Conservation (phyloP, 306 rosid species). For the Dryas alaskensis region DNA sequence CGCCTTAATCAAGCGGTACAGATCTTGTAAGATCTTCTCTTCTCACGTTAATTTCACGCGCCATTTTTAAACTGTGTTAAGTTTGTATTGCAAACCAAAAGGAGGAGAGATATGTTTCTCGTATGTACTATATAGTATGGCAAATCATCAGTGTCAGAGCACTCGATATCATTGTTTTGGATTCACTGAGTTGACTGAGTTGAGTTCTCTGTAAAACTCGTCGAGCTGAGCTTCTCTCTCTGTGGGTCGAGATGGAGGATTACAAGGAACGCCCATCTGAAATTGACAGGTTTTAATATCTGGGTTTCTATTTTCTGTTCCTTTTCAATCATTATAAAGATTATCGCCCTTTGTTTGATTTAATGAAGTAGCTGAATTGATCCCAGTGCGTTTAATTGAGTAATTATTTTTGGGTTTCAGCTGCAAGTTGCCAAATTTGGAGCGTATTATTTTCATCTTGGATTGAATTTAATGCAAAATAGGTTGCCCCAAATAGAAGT, state of each 20-base stretch:
- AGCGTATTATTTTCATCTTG: background rate
- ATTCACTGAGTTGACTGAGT: background rate
- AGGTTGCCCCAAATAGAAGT: background rate
- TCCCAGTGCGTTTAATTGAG: background rate
- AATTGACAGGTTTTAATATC: constrained; percentile 43
- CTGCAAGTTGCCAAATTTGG: constrained; percentile 18
- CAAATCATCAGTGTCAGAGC: background rate
- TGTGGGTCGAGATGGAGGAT: constrained; percentile 37
- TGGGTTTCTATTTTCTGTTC: constrained; percentile 19
- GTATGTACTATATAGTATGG: background rate
- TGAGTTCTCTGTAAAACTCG: too few relatives aligned
- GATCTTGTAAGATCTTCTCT: background rate
- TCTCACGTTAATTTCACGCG: constrained; percentile 24
- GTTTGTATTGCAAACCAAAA: background rate
- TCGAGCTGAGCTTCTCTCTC: background rate
- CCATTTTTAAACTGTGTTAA: background rate
- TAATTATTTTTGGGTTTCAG: constrained; percentile 1
- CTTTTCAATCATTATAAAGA: background rate
- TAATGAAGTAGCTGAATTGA: background rate
- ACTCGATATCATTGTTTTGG: background rate
- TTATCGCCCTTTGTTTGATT: background rate
- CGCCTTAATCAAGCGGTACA: background rate
- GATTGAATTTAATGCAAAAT: background rate
- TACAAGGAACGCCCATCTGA: constrained; percentile 27
- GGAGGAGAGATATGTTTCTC: too few relatives aligned